Conservation (phyloP, 2,329 filamentous ascomycete species). For the Emmonsiellopsis sp. region DNA sequence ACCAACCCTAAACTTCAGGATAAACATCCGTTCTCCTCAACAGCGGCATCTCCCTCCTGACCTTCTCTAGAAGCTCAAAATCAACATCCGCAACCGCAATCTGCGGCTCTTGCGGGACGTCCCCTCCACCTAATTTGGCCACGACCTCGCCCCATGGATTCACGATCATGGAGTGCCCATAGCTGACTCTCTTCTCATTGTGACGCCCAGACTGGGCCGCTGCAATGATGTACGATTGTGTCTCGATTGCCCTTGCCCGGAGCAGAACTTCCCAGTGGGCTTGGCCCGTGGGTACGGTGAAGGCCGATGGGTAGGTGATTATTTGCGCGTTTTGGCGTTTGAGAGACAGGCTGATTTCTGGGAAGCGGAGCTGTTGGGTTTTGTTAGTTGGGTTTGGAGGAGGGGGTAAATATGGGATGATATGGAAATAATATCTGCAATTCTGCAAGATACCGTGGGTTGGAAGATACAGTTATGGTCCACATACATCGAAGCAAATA, state of each 20-base stretch:
- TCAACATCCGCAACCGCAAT: conserved; percentile 48
- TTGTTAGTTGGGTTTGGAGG: background rate
- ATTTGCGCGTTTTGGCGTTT: conserved; percentile 61
- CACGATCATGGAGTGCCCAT: conserved; percentile 77
- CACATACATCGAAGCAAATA: conserved; percentile 74
- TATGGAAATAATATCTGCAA: too few relatives aligned
- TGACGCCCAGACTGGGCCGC: conserved; percentile 72
- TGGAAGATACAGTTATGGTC: background rate
- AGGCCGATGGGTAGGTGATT: conserved; percentile 80
- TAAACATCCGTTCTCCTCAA: conserved; percentile 46
- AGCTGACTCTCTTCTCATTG: conserved; percentile 69
- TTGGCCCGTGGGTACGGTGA: conserved; percentile 74
- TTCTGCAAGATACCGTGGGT: background rate
- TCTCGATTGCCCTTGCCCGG: conserved; percentile 76
- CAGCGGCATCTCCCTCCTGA: conserved; percentile 49
- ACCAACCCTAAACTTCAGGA: conserved; percentile 29
- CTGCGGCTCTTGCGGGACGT: conserved; percentile 36
- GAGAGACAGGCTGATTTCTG: conserved; percentile 63
- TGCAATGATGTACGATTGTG: conserved; percentile 77
- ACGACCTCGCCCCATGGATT: conserved; percentile 78
- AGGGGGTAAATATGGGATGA: background rate
- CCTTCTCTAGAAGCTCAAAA: conserved; percentile 41
- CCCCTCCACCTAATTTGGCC: conserved; percentile 44
- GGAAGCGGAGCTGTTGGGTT: conserved; percentile 55
- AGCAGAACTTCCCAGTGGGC: conserved; percentile 81